Evolutionary conservation across 768 basidiomycete species (phyloP), one percentile per base, ranked within the genome.

Genomic region (Pulveroboletus sp.): DNA sequence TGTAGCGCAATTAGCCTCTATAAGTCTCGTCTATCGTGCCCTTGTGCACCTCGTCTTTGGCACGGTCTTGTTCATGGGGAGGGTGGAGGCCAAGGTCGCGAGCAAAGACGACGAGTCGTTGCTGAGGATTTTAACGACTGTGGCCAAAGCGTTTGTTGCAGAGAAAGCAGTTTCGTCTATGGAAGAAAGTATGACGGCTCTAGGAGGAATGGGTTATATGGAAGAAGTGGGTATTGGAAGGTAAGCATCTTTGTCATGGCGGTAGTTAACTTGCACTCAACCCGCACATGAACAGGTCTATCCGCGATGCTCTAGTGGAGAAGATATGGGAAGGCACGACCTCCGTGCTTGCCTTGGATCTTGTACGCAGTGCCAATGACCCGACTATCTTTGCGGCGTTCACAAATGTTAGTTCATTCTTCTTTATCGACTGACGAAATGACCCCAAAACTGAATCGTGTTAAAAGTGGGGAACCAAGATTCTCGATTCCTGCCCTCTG

Each of bases 141-240:
- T 81, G 4, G 73, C 76, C 27, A 90, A 90, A 64, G 84, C 82
- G 0, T 90, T 85, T 61, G 75, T 77, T 9, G 78, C 86, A 9
- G 80, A 85, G 56, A 81, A 81, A 54, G 80, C 81, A 0, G 75
- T 74, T 46, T 60, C 73, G 0, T 83, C 79, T 3, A 82, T 89
- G 72, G 83, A 86, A 52, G 83, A 88, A 56, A 78, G 83, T 31
- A 89, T 90, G 86, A 71, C 80, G 30, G 72, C 80, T 6, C 68
- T 89, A 2, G 88, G 89, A 21, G 87, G 87, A 2, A 81, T 83
- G 42, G 89, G 89, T 0, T 91, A 89, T 59, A 90, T 90, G 86
- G 84, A 86, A 57, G 89, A 91, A 65, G 87, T 80, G 49, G 81
- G 79, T 2, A 79, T 90, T 42, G 84, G 81, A 8, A 71, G 80